Evolutionary conservation across 2,329 filamentous ascomycete species (phyloP), one percentile per base, ranked within the genome.

Genomic region (Monilinia laxa): DNA sequence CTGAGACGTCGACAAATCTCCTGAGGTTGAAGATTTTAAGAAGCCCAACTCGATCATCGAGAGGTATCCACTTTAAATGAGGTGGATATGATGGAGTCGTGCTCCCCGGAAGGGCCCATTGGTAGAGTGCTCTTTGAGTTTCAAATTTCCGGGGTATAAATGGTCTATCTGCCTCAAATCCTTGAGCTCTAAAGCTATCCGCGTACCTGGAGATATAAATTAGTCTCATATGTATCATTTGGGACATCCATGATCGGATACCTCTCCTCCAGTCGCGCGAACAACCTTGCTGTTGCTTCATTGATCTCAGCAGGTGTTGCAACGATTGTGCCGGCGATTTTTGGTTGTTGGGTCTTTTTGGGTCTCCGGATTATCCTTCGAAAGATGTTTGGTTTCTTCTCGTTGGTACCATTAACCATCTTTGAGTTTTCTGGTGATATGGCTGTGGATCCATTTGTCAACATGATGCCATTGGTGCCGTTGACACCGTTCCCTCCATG

Each of bases 11-110:
- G 28, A 74, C 68, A 9, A 73, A 58, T 45, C 73, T 64, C 64
- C 70, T 73, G 58, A 68, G 68, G 57, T 74, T 71, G 69, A 76
- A 76, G 18, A 76, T 73, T 6, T 72, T 67, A 5, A 71, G 66
- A 35, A 71, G 65, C 18, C 70, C 68, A 10, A 70, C 69, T 18
- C 68, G 66, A 35, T 75, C 70, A 47, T 71, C 69, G 10, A 70
- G 67, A 16, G 73, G 73, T 20, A 74, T 73, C 16, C 71, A 67
- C 40, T 70, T 71, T 12, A 76, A 66, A 66, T 74, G 73, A n/a
- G 75, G 74, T 16, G 75, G 75, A 42, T 75, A 76, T 45, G 62
- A 28, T 4, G 60, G 67, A 18, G 35, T 54, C 16, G 64, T 65
- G 1, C 38, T 53, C 16, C 53, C 57, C 2, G 68, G 64, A 40